These are phyloP conservation scores for Letharia lupina DNA, from an alignment of 495 filamentous ascomycete genomes.

Conservation along the genomic window DNA sequence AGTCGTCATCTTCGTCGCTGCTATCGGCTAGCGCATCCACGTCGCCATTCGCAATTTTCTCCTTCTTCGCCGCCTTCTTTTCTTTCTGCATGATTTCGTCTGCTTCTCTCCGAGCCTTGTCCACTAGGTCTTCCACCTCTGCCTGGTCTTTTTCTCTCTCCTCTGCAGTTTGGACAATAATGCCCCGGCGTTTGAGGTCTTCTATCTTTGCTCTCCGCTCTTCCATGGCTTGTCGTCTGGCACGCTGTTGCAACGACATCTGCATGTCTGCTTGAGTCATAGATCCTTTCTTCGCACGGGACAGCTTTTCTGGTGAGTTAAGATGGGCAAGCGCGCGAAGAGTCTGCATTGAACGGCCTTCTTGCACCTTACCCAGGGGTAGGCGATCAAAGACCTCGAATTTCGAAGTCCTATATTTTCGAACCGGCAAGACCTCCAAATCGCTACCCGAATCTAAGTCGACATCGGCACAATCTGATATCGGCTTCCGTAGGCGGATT, in stretches of 20 bases:
- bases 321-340: slow-evolving; percentile 70
- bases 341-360: slow-evolving; percentile 55
- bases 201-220: slow-evolving; percentile 74
- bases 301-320: slow-evolving; percentile 51
- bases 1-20: slow-evolving; percentile 56
- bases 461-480: slow-evolving; percentile 11
- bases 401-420: slow-evolving; percentile 33
- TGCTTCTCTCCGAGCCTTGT: slow-evolving; percentile 72
- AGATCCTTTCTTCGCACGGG: slow-evolving; percentile 31
- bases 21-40: slow-evolving; percentile 40
- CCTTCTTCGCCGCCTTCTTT: slow-evolving; percentile 57
- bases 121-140: slow-evolving; percentile 77
- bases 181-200: slow-evolving; percentile 65
- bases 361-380: slow-evolving; percentile 46
- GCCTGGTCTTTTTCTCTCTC: slow-evolving; percentile 72
- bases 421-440: slow-evolving; percentile 49
- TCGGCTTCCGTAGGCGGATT: slow-evolving; percentile 19
- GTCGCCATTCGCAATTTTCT: slow-evolving; percentile 43
- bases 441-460: slow-evolving; percentile 57
- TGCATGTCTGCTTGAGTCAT: slow-evolving; percentile 66
- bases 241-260: slow-evolving; percentile 54
- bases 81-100: slow-evolving; percentile 72
- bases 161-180: slow-evolving; percentile 77
- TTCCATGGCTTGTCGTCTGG: slow-evolving; percentile 67
- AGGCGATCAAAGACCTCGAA: slow-evolving; percentile 62